phyloP scores from a whole-genome alignment of 257 asterid genomes.

The Eucommia ulmoides region DNA sequence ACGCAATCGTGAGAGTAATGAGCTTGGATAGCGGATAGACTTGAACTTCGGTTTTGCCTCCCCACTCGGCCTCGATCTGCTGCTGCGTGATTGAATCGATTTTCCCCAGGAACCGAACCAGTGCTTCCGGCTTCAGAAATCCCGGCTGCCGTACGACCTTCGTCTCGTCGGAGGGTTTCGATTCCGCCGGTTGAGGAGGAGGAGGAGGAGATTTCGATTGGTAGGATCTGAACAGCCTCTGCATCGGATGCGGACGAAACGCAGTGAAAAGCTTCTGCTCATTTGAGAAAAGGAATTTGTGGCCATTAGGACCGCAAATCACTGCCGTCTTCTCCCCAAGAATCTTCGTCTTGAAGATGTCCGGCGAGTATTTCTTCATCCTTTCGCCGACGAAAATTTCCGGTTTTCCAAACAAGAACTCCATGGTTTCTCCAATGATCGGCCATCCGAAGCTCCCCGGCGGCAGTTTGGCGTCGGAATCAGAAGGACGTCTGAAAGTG shows the following conservation, averaged over 20 bases:
- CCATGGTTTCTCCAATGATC: not conserved
- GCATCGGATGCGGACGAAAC: too few species aligned
- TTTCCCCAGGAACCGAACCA: conserved; percentile 25
- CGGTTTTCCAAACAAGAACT: not conserved
- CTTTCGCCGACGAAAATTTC: not conserved
- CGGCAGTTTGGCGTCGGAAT: not conserved
- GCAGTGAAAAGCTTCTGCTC: too few species aligned
- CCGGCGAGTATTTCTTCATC: not conserved
- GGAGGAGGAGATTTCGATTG: not conserved
- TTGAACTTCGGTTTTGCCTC: conserved; percentile 20
- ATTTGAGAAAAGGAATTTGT: too few species aligned
- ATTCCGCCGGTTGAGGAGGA: not conserved
- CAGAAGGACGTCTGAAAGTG: not conserved
- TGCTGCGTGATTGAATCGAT: conserved; percentile 33
- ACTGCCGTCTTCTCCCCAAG: not conserved
- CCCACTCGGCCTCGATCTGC: conserved; percentile 23
- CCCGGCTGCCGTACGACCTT: conserved; percentile 49
- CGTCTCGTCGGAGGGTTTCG: conserved; percentile 12
- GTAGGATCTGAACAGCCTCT: not conserved
- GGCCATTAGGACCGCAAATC: not conserved
- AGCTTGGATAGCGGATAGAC: conserved; percentile 38
- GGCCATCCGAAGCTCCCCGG: not conserved
- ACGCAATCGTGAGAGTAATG: conserved; percentile 40
- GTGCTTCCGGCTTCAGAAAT: too few species aligned
- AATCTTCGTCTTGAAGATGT: too few species aligned